Evolutionary conservation across 495 filamentous ascomycete genomes (phyloP).

Genomic region (Aspergillus coremiiformis): DNA sequence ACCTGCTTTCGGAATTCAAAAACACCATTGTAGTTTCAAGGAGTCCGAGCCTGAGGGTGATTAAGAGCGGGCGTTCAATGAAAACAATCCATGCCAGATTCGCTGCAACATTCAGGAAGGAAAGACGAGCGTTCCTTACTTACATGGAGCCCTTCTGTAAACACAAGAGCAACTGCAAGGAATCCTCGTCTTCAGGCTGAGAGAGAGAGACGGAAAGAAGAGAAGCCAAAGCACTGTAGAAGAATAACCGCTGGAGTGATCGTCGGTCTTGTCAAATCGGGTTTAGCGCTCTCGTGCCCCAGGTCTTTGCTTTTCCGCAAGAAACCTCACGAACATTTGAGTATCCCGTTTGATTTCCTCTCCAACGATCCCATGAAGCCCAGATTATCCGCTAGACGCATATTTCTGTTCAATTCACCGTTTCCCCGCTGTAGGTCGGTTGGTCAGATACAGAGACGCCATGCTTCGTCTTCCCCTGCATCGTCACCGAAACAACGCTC

Average conservation of each 20-base stretch:
- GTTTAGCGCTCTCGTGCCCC: conserved; percentile 11
- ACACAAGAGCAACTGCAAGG: neutral
- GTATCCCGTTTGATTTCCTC: neutral
- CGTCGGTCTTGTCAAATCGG: conserved; percentile 21
- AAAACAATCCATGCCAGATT: neutral
- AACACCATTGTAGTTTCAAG: conserved; percentile 27
- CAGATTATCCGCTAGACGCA: conserved; percentile 10
- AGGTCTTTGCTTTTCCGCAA: neutral
- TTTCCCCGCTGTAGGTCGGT: conserved; percentile 9
- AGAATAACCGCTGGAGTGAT: conserved; percentile 9
- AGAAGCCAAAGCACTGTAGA: conserved; percentile 1
- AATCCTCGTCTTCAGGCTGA: neutral
- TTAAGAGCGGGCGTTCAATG: conserved; percentile 2
- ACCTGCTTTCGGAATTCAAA: conserved; percentile 20
- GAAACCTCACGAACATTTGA: neutral
- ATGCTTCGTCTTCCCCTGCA: conserved; percentile 20
- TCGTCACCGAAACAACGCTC: conserved; percentile 22
- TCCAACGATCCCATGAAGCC: conserved; percentile 23
- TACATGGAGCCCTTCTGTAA: neutral
- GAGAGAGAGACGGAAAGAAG: conserved; percentile 2
- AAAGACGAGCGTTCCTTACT: neutral
- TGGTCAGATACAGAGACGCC: conserved; percentile 10
- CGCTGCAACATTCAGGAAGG: neutral
- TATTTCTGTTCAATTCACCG: conserved; percentile 5
- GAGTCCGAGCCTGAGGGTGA: neutral